These are phyloP conservation scores for Ascoidea asiatica DNA, from an alignment of 805 yeast species.

Conservation along the genomic window DNA sequence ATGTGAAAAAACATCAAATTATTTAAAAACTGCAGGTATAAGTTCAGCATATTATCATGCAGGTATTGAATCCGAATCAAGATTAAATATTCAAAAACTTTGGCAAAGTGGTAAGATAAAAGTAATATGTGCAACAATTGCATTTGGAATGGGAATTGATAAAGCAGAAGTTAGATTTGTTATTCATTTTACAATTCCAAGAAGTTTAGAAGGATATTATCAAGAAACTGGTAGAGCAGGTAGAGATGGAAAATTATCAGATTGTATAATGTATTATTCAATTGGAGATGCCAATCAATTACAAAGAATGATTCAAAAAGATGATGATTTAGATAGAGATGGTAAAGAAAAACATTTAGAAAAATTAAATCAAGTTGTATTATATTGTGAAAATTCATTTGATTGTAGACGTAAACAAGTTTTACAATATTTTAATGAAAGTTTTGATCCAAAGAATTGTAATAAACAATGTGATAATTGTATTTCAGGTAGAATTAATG, in stretches of 20 bases:
- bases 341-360: conserved; percentile 68
- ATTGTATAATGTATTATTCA: conserved; percentile 72
- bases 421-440: conserved; percentile 80
- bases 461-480: conserved; percentile 79
- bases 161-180: conserved; percentile 92
- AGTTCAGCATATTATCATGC: conserved; percentile 78
- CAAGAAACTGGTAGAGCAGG: conserved; percentile 99
- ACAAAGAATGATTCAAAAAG: conserved; percentile 67
- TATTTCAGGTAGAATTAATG: conserved; percentile 24
- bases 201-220: conserved; percentile 90
- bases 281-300: conserved; percentile 69
- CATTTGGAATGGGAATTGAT: conserved; percentile 99
- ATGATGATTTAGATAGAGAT: conserved; percentile 45
- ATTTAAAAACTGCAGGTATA: conserved; percentile 47
- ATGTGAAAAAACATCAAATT: conserved; percentile 70
- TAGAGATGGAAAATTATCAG: conserved; percentile 76
- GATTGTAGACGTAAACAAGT: conserved; percentile 89
- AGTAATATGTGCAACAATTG: conserved; percentile 92
- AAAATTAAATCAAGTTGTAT: conserved; percentile 71
- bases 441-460: conserved; percentile 55
- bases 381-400: conserved; percentile 80
- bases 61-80: conserved; percentile 74
- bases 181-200: conserved; percentile 74
- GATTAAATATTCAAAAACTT: conserved; percentile 52
- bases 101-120: conserved; percentile 72